Percentiles rank a stretch among this genome's conserved stretches.
Conservation (phyloP, 495 filamentous ascomycete genomes). For the Xylaria grammica region DNA sequence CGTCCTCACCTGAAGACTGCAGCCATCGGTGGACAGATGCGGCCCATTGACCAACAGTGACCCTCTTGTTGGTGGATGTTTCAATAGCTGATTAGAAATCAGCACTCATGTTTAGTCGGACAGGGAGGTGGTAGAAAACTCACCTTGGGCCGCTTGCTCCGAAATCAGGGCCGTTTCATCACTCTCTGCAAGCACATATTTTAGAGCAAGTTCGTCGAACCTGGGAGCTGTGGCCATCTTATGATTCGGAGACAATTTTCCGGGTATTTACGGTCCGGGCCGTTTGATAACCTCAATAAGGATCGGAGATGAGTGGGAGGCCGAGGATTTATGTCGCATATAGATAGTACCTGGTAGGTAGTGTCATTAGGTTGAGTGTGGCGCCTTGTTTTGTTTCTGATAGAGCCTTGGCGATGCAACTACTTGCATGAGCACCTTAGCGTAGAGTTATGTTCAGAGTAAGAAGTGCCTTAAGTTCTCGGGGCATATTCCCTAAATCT, state of each 20-base stretch:
- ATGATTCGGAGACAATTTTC: constrained; percentile 3
- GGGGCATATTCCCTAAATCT: too few species aligned
- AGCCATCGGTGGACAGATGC: constrained; percentile 56
- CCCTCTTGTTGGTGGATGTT: constrained; percentile 44
- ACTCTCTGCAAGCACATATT: constrained; percentile 54
- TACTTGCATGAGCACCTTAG: too few species aligned
- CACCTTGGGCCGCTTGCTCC: constrained; percentile 48
- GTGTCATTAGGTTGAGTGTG: constrained; percentile 1
- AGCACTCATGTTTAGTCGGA: constrained; percentile 17
- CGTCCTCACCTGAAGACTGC: constrained; percentile 43
- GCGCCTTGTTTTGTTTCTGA: not conserved
- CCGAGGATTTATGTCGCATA: not conserved
- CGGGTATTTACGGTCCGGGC: not conserved
- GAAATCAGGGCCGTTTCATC: constrained; percentile 42
- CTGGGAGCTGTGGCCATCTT: constrained; percentile 40
- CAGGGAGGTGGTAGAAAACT: constrained; percentile 14
- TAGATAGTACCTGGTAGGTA: too few species aligned
- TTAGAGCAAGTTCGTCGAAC: constrained; percentile 53
- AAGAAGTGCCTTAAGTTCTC: too few species aligned
- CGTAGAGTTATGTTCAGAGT: too few species aligned
- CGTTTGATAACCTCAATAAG: not conserved
- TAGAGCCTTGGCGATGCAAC: not conserved
- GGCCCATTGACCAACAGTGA: constrained; percentile 53
- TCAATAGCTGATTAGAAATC: constrained; percentile 43
- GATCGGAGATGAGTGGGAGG: not conserved